A percentile compares a stretch with the other conserved stretches of the same genome.
Evolutionary conservation across 352 stramenopile species (phyloP).

Genomic region (Phytophthora uliginosa): DNA sequence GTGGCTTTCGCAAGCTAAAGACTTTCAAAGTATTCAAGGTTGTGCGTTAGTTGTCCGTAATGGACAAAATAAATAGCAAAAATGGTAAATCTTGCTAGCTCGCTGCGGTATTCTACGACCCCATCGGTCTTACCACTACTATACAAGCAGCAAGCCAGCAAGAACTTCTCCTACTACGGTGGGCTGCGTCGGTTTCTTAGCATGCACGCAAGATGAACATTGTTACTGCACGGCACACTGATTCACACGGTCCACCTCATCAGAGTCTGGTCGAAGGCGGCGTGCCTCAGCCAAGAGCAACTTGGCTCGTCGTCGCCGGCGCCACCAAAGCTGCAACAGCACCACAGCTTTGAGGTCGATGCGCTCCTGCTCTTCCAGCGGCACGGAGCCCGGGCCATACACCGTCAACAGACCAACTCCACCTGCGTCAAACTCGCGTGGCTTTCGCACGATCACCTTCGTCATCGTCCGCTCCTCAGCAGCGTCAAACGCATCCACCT

Average conservation of each 20-base stretch:
- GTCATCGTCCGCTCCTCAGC: slow-evolving; percentile 90
- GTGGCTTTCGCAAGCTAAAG: too few relatives aligned
- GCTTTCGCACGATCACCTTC: slow-evolving; percentile 88
- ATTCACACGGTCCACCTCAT: slow-evolving; percentile 29
- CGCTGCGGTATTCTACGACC: slow-evolving; percentile 30
- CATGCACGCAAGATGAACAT: not conserved
- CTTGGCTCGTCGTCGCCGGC: slow-evolving; percentile 69
- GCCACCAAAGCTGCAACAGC: slow-evolving; percentile 88
- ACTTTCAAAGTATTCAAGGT: not conserved
- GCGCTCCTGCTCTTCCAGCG: slow-evolving; percentile 90
- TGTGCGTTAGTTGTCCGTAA: too few relatives aligned
- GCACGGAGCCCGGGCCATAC: slow-evolving; percentile 87
- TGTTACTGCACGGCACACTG: slow-evolving; percentile 47
- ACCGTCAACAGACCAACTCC: slow-evolving; percentile 83
- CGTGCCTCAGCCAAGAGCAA: slow-evolving; percentile 72
- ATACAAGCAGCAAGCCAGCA: slow-evolving; percentile 31
- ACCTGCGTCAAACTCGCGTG: slow-evolving; percentile 80
- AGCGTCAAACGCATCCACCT: slow-evolving; percentile 90
- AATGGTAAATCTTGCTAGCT: slow-evolving; percentile 16
- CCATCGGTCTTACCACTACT: slow-evolving; percentile 22
- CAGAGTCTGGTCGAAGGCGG: slow-evolving; percentile 63
- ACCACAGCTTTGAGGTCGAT: slow-evolving; percentile 88
- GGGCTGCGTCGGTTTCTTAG: not conserved
- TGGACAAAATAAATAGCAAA: slow-evolving; percentile 43
- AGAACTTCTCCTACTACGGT: slow-evolving; percentile 7